Conservation (phyloP, 345 rosid species). For the Salix viminalis region DNA sequence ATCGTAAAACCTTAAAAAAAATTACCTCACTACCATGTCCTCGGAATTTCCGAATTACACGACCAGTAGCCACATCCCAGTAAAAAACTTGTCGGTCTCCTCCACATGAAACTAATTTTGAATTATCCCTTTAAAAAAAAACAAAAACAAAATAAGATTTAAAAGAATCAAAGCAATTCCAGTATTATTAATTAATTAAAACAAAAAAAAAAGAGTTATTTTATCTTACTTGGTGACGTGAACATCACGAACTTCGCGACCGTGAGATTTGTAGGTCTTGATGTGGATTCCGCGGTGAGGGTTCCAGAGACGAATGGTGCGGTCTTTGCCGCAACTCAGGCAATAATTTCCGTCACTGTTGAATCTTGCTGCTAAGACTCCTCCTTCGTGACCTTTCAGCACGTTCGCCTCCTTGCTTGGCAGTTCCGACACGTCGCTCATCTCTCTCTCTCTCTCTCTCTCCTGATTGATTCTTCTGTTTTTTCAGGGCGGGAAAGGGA, state of each 20-base stretch:
- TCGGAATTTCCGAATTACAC: constrained; percentile 84
- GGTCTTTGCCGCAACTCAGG: constrained; percentile 89
- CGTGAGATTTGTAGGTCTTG: constrained; percentile 95
- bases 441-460: not conserved
- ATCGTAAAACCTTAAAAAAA: not conserved
- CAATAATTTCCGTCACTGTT: constrained; percentile 91
- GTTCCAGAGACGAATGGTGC: constrained; percentile 97
- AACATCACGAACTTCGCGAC: constrained; percentile 95
- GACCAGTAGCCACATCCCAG: constrained; percentile 94
- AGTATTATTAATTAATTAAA: not conserved
- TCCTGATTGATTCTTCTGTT: not conserved
- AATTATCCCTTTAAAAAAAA: constrained; percentile 52
- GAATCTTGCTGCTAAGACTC: constrained; percentile 44
- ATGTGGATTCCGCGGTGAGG: constrained; percentile 94
- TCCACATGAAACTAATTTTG: constrained; percentile 84
- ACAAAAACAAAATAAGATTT: not conserved
- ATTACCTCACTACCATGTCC: constrained; percentile 88
- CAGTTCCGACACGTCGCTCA: constrained; percentile 7
- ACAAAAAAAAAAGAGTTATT: not conserved
- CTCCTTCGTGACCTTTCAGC: constrained; percentile 19
- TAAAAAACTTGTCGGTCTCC: constrained; percentile 92
- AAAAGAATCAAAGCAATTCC: not conserved
- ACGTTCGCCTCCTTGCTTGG: constrained; percentile 6
- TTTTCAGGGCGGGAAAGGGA: not conserved
- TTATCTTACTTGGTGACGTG: constrained; percentile 70